phyloP scores from a whole-genome alignment of 805 yeast genomes.

The Metschnikowia amazonensis region DNA sequence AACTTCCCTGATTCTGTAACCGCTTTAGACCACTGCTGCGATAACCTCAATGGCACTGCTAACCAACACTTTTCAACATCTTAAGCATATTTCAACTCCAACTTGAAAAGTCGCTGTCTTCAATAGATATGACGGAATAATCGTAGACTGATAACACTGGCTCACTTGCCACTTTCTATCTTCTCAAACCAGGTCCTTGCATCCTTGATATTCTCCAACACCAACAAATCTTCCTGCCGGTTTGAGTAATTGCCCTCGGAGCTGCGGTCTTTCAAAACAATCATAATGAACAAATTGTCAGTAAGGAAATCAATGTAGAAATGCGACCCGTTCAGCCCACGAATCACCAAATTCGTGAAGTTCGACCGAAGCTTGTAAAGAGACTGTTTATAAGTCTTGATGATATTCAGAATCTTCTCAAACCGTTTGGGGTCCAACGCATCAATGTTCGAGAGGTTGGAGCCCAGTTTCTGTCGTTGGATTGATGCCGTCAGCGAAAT shows the following conservation, averaged over 20 bases:
- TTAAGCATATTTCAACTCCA: no score
- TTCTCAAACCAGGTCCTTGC: constrained; percentile 53
- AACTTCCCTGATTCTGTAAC: no score
- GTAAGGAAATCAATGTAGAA: constrained; percentile 54
- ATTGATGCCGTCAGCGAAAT: constrained; percentile 57
- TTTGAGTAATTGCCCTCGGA: constrained; percentile 20
- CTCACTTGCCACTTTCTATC: constrained; percentile 29
- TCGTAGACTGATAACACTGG: no score
- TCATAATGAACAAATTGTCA: constrained; percentile 58
- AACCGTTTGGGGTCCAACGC: constrained; percentile 83
- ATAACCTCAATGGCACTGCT: no score
- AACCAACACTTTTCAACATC: no score
- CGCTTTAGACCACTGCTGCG: no score
- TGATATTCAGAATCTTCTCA: constrained; percentile 89
- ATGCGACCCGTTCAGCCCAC: constrained; percentile 49
- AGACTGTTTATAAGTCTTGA: constrained; percentile 91
- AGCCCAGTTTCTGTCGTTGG: constrained; percentile 19
- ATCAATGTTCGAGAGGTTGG: constrained; percentile 10
- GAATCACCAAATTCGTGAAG: constrained; percentile 69
- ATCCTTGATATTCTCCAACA: constrained; percentile 54
- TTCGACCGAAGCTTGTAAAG: constrained; percentile 83
- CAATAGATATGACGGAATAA: no score
- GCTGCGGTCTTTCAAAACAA: constrained; percentile 46
- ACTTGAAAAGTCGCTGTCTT: no score
- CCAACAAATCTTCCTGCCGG: constrained; percentile 42